These are phyloP conservation scores for Chrysopogon serrulatus DNA, from an alignment of 176 grass and related monocot species.

Conservation along the genomic window DNA sequence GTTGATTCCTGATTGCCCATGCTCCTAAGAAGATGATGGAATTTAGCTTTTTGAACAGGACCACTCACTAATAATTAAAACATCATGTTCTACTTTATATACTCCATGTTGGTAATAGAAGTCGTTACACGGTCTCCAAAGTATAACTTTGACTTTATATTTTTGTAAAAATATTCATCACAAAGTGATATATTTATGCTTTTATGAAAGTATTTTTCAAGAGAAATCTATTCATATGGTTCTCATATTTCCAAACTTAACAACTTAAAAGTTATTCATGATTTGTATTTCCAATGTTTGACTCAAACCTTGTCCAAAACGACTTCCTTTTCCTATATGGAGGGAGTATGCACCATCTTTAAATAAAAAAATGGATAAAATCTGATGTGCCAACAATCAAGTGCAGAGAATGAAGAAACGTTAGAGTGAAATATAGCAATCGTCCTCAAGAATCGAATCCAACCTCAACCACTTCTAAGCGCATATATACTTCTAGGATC, in stretches of 20 bases:
- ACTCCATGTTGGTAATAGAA: no score
- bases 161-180: no score
- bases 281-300: no score
- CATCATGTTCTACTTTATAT: neutral
- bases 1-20: neutral
- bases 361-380: neutral
- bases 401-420: neutral
- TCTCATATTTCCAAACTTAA: no score
- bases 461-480: neutral
- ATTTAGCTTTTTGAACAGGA: neutral
- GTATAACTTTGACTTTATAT: no score
- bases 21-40: neutral
- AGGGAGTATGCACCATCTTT: neutral
- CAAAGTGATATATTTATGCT: no score
- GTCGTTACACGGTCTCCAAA: no score
- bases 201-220: no score
- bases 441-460: neutral
- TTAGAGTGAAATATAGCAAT: neutral
- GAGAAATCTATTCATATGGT: no score
- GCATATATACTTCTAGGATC: neutral
- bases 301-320: no score
- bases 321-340: no score
- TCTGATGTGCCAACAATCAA: neutral
- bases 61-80: neutral
- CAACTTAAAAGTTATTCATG: no score